A percentile compares a stretch with the other conserved stretches of the same genome.
These are phyloP conservation scores for Eucalyptus brandiana DNA, from an alignment of 345 rosid species.

Conservation along the genomic window DNA sequence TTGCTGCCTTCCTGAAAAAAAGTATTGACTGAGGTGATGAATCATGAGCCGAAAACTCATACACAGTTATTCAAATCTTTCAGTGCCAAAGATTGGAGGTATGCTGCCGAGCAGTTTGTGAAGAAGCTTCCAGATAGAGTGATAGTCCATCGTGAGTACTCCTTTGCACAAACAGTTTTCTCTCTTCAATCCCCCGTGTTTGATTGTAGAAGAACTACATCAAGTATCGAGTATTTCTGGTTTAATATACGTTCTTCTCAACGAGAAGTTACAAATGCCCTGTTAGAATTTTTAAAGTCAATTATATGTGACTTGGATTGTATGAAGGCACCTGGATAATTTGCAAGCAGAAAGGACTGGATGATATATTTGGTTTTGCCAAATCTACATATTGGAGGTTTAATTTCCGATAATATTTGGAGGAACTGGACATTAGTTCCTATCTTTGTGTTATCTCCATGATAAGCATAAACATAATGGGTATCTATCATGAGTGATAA, in stretches of 20 bases:
- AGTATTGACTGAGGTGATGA: not conserved
- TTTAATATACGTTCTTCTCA: not conserved
- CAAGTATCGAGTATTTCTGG: not conserved
- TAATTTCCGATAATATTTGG: not conserved
- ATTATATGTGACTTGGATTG: not conserved
- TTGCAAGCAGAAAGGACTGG: not conserved
- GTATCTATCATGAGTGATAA: not conserved
- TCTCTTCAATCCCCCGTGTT: not conserved
- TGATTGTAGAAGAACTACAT: not conserved
- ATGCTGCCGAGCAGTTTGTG: constrained; percentile 82
- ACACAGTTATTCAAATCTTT: not conserved
- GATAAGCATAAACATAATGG: not conserved
- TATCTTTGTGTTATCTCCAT: not conserved
- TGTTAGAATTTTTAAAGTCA: not conserved
- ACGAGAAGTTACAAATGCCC: not conserved
- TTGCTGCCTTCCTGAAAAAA: not conserved
- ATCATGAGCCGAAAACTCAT: not conserved
- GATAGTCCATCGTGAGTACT: constrained; percentile 73
- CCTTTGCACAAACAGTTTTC: not conserved
- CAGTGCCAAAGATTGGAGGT: constrained; percentile 90
- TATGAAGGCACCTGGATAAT: not conserved
- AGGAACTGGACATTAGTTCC: not conserved
- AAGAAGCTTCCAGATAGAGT: constrained; percentile 75
- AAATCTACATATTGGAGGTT: not conserved
- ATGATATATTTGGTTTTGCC: not conserved